These are phyloP conservation scores for Globisporangium parvum DNA, from an alignment of 352 stramenopile species.

Conservation along the genomic window DNA sequence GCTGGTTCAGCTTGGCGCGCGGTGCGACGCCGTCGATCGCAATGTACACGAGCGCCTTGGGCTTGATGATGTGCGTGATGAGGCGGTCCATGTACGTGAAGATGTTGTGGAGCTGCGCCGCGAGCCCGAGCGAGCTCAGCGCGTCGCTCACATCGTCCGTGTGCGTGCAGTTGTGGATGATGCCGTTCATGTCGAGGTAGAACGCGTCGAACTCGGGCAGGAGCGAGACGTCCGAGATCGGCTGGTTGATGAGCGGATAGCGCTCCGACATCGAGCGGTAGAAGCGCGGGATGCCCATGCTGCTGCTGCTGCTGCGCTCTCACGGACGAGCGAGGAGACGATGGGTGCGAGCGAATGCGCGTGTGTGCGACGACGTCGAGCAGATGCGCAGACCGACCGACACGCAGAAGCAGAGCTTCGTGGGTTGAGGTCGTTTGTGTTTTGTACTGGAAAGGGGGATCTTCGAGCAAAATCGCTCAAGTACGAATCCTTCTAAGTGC, in stretches of 20 bases:
- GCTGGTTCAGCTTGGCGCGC: slow-evolving; percentile 99
- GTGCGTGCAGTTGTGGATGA: slow-evolving; percentile 99
- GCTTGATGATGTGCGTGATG: slow-evolving; percentile 96
- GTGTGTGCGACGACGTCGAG: too few species aligned
- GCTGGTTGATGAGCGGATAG: slow-evolving; percentile 99
- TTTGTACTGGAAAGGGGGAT: not conserved
- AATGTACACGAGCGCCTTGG: slow-evolving; percentile 96
- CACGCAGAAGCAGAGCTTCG: too few species aligned
- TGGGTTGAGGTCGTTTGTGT: too few species aligned
- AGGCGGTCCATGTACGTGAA: slow-evolving; percentile 92
- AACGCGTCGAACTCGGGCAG: slow-evolving; percentile 98
- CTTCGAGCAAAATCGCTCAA: too few species aligned
- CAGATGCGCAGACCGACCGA: too few species aligned
- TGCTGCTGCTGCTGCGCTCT: too few species aligned
- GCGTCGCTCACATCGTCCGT: slow-evolving; percentile 72
- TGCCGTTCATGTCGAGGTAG: slow-evolving; percentile 99
- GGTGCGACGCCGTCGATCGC: slow-evolving; percentile 98
- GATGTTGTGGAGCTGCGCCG: slow-evolving; percentile 92
- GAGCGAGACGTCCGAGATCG: slow-evolving; percentile 93
- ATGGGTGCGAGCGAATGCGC: too few species aligned
- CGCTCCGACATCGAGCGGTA: slow-evolving; percentile 91
- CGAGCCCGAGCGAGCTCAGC: slow-evolving; percentile 88
- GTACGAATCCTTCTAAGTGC: too few species aligned
- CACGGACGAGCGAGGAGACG: too few species aligned
- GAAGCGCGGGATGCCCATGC: slow-evolving; percentile 92